phyloP scores from a whole-genome alignment of 1,284 basidiomycete genomes.

The Amylostereum areolatum region DNA sequence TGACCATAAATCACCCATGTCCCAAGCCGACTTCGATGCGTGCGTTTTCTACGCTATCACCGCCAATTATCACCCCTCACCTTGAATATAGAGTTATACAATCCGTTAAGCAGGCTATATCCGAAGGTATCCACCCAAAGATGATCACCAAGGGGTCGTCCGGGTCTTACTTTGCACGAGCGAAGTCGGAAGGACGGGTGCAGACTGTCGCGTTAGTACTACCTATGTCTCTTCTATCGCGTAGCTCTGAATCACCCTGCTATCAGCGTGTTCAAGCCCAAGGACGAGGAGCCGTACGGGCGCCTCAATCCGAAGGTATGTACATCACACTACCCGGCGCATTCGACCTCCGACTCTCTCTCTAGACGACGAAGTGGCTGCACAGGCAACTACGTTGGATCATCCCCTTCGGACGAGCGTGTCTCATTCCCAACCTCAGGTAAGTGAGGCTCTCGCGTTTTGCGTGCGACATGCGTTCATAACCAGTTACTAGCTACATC shows the following conservation, averaged over 20 bases:
- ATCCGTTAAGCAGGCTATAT: constrained; percentile 64
- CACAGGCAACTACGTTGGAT: constrained; percentile 83
- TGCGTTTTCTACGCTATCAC: constrained; percentile 29
- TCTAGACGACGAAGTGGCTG: constrained; percentile 83
- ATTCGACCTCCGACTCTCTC: constrained; percentile 5
- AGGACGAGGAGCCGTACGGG: constrained; percentile 86
- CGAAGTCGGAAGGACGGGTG: constrained; percentile 62
- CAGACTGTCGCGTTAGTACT: constrained; percentile 71
- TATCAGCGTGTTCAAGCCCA: constrained; percentile 80
- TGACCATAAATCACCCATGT: constrained; percentile 73
- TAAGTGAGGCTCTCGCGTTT: constrained; percentile 21
- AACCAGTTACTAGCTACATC: constrained; percentile 40
- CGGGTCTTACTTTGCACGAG: constrained; percentile 82
- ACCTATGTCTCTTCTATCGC: not conserved
- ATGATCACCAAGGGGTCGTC: constrained; percentile 85
- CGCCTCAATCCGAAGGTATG: constrained; percentile 74
- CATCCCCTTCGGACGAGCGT: constrained; percentile 80
- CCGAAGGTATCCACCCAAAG: constrained; percentile 77
- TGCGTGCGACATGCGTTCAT: not conserved
- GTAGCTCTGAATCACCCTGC: constrained; percentile 3
- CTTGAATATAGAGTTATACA: constrained; percentile 46
- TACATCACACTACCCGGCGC: not conserved
- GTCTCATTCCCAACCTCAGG: constrained; percentile 84
- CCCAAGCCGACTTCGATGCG: constrained; percentile 62
- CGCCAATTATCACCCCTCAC: constrained; percentile 2